phyloP scores from a whole-genome alignment of 2,329 filamentous ascomycete species.

The Zymoseptoria crescenta region DNA sequence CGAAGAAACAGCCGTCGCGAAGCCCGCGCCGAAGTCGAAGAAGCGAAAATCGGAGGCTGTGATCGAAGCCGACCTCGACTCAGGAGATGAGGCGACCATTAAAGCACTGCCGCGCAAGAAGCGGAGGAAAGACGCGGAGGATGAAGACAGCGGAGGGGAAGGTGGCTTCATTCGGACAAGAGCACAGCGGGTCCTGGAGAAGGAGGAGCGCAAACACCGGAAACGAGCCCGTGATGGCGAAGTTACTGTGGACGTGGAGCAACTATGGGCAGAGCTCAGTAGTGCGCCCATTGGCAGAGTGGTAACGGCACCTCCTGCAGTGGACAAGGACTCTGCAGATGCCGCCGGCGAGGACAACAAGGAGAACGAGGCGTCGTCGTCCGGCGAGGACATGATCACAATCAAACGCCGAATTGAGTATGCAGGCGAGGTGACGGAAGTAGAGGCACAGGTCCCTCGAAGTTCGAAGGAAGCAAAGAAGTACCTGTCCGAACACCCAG shows the following conservation, averaged over 20 bases:
- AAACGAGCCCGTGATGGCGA: slow-evolving; percentile 36
- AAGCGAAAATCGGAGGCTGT: slow-evolving; percentile 29
- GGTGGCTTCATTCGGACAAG: slow-evolving; percentile 48
- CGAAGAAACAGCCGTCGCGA: slow-evolving; percentile 19
- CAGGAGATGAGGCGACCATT: slow-evolving; percentile 51
- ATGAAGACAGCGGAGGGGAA: slow-evolving; percentile 35
- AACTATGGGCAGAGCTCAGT: slow-evolving; percentile 48
- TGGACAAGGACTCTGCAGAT: slow-evolving; percentile 12
- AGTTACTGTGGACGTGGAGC: slow-evolving; percentile 49
- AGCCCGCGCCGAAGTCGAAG: slow-evolving; percentile 31
- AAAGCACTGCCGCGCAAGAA: slow-evolving; percentile 38
- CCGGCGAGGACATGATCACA: slow-evolving; percentile 41
- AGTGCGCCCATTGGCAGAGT: slow-evolving; percentile 25
- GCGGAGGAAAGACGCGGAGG: slow-evolving; percentile 28
- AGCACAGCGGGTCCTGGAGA: slow-evolving; percentile 44
- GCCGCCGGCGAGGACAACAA: slow-evolving; percentile 17
- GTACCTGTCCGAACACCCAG: slow-evolving; percentile 39
- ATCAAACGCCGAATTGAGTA: slow-evolving; percentile 52
- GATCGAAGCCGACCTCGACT: slow-evolving; percentile 38
- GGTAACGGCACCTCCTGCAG: slow-evolving; percentile 7
- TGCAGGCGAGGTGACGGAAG: slow-evolving; percentile 47
- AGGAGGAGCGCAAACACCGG: slow-evolving; percentile 42
- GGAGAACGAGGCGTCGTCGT: slow-evolving; percentile 14
- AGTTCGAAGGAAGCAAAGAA: slow-evolving; percentile 48
- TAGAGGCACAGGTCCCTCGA: slow-evolving; percentile 46